Conservation (phyloP, 2,329 filamentous ascomycete genomes). For the Ascochyta fabae region DNA sequence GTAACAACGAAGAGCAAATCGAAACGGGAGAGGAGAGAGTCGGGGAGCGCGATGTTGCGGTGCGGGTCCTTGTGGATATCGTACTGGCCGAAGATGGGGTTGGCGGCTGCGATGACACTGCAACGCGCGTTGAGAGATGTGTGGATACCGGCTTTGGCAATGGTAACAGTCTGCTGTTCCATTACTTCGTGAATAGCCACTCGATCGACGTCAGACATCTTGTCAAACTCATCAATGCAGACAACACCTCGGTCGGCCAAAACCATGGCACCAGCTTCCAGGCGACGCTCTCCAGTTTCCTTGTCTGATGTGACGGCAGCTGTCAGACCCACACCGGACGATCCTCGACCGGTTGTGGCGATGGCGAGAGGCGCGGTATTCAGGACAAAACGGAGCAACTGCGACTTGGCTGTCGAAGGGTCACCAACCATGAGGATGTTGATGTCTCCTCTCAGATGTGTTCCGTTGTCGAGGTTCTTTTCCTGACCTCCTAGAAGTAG, state of each 20-base stretch:
- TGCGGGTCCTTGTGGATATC: constrained; percentile 98
- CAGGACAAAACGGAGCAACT: constrained; percentile 92
- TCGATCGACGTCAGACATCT: constrained; percentile 98
- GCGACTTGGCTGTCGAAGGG: constrained; percentile 98
- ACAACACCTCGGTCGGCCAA: constrained; percentile 96
- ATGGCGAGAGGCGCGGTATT: constrained; percentile 97
- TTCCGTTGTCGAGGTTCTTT: constrained; percentile 98
- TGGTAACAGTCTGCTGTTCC: constrained; percentile 99
- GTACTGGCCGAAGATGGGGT: constrained; percentile 97
- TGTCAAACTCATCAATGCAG: constrained; percentile 99
- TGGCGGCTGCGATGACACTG: constrained; percentile 94
- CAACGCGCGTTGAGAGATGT: constrained; percentile 96
- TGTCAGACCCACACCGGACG: constrained; percentile 95
- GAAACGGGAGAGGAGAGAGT: constrained; percentile 96
- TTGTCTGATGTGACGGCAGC: constrained; percentile 96
- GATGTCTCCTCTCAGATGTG: constrained; percentile 96
- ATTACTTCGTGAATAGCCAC: constrained; percentile 99
- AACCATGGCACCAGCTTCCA: constrained; percentile 98
- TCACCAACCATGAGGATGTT: constrained; percentile 99
- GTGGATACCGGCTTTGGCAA: constrained; percentile 97
- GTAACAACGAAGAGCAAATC: constrained; percentile 97
- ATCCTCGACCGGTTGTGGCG: constrained; percentile 94
- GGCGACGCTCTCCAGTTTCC: constrained; percentile 90
- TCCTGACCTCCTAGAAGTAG: constrained; percentile 96
- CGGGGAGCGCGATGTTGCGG: constrained; percentile 96